Conservation (phyloP, 2,329 filamentous ascomycete species). For the Thielaviopsis punctulata region DNA sequence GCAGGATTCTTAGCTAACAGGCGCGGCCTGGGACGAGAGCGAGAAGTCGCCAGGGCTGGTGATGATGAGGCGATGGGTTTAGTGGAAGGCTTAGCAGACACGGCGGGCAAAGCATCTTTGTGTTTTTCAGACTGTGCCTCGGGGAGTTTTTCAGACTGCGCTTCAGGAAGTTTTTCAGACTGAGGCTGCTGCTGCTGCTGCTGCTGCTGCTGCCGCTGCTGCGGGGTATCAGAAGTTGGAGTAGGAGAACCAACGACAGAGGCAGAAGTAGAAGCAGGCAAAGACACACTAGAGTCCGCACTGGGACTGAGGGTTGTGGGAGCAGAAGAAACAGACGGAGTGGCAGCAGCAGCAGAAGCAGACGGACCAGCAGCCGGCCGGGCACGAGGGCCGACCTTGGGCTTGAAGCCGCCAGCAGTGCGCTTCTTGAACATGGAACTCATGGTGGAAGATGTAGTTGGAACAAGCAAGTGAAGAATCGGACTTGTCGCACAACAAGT, state of each 20-base stretch:
- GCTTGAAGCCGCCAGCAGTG: slow-evolving; percentile 45
- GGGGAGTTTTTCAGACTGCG: too few species aligned
- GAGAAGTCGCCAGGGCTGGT: neutral
- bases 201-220: neutral
- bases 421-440: slow-evolving; percentile 54
- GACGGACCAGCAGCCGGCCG: slow-evolving; percentile 26
- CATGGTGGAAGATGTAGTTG: slow-evolving; percentile 26
- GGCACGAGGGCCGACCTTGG: slow-evolving; percentile 44
- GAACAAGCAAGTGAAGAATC: neutral
- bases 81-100: neutral
- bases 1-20: slow-evolving; percentile 1
- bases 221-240: neutral
- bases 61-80: neutral
- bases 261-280: neutral
- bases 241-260: neutral
- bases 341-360: slow-evolving; percentile 3
- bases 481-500: neutral
- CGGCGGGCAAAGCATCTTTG: neutral
- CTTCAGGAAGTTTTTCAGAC: too few species aligned
- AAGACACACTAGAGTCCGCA: neutral
- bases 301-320: neutral
- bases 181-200: neutral
- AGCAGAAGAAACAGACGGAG: slow-evolving; percentile 4
- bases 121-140: neutral
- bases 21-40: slow-evolving; percentile 1